Percentiles rank a stretch among this genome's conserved stretches.
Conservation (phyloP, 1,284 basidiomycete species). For the Anthracocystis setariae region DNA sequence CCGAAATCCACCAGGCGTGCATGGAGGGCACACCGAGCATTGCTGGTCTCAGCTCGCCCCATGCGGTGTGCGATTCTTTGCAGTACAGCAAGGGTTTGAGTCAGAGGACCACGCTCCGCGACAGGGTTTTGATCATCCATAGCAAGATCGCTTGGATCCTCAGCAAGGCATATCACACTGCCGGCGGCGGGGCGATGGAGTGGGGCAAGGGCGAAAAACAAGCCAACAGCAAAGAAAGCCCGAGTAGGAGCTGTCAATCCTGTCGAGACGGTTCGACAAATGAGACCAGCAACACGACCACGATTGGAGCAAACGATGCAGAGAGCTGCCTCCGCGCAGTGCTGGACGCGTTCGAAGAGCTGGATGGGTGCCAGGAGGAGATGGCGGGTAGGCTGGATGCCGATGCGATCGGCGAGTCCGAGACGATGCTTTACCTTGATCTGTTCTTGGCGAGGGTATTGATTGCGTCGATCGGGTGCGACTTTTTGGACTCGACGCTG, state of each 20-base stretch:
- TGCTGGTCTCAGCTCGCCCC: constrained; percentile 17
- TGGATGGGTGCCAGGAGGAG: constrained; percentile 39
- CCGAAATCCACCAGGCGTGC: constrained; percentile 36
- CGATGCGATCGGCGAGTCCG: constrained; percentile 26
- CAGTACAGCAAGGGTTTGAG: constrained; percentile 25
- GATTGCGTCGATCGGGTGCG: constrained; percentile 39
- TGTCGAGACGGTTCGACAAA: constrained; percentile 17
- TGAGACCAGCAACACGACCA: not conserved
- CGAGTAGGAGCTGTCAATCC: constrained; percentile 17
- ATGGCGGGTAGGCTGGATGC: constrained; percentile 32
- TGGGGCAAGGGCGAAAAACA: constrained; percentile 9
- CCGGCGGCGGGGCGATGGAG: constrained; percentile 15
- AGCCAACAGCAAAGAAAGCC: constrained; percentile 9
- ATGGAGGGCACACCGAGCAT: constrained; percentile 37
- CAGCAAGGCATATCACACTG: constrained; percentile 37
- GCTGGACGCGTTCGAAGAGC: constrained; percentile 26
- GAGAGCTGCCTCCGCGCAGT: constrained; percentile 15
- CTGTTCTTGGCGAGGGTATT: constrained; percentile 26
- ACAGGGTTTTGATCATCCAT: constrained; percentile 31
- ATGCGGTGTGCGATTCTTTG: constrained; percentile 32
- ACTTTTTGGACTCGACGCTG: constrained; percentile 37
- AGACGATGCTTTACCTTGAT: constrained; percentile 37
- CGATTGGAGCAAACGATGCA: constrained; percentile 8
- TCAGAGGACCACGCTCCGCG: constrained; percentile 29
- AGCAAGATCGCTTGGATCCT: constrained; percentile 29